Evolutionary conservation across 176 grass and related monocot species (phyloP).

Genomic region (Phoenix dactylifera): DNA sequence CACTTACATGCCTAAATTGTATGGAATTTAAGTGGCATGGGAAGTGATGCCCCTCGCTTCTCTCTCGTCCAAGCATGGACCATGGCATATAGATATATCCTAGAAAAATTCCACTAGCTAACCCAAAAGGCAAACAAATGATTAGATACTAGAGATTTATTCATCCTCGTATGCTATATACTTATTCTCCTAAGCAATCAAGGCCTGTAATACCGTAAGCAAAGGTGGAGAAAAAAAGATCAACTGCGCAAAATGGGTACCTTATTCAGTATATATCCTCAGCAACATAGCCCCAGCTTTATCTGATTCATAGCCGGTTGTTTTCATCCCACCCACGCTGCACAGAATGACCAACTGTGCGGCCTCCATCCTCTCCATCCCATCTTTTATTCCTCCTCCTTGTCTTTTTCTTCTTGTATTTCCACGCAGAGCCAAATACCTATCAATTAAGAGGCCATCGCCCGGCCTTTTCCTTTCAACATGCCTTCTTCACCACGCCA

Average conservation of each 20-base stretch:
- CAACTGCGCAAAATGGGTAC: no score
- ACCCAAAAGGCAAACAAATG: constrained; percentile 7
- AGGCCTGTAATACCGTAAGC: not conserved
- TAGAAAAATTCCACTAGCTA: constrained; percentile 21
- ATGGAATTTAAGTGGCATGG: constrained; percentile 28
- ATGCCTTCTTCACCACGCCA: constrained; percentile 16
- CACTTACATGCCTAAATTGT: no score
- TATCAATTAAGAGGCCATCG: not conserved
- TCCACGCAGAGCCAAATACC: not conserved
- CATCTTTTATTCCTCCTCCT: constrained; percentile 2
- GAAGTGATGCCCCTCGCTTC: constrained; percentile 15
- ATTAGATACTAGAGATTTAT: constrained; percentile 15
- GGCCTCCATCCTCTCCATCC: no score
- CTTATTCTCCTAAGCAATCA: constrained; percentile 14
- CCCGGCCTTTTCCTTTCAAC: not conserved
- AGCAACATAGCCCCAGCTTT: not conserved
- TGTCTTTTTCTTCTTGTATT: not conserved
- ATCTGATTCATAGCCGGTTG: not conserved
- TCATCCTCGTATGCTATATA: no score
- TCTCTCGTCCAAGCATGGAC: constrained; percentile 18
- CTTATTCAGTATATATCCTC: not conserved
- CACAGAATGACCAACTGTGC: not conserved
- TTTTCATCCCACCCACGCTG: not conserved
- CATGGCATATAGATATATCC: constrained; percentile 25
- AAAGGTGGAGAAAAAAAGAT: not conserved